These are phyloP conservation scores for Ophiocordyceps sinensis DNA, from an alignment of 2,329 filamentous ascomycete genomes.

Conservation along the genomic window DNA sequence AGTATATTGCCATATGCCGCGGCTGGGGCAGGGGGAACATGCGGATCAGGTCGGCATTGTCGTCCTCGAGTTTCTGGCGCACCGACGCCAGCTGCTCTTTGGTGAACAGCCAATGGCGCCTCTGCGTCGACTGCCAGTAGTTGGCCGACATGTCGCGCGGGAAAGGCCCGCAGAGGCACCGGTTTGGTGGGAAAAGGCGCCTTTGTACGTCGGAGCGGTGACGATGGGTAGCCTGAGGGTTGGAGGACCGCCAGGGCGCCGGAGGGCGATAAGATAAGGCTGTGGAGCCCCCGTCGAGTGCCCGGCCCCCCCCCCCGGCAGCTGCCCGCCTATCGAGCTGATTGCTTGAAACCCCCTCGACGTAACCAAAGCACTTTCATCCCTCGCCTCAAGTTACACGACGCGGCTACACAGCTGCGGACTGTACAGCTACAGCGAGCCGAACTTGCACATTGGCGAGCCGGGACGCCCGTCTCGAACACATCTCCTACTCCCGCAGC, in stretches of 20 bases:
- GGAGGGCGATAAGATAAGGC: constrained; percentile 4
- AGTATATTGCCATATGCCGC: constrained; percentile 77
- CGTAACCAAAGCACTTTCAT: background rate
- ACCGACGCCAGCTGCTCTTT: constrained; percentile 64
- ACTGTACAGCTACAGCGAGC: constrained; percentile 1
- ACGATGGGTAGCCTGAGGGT: background rate
- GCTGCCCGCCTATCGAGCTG: constrained; percentile 1
- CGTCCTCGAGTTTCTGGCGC: constrained; percentile 63
- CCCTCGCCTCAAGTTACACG: background rate
- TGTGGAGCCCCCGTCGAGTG: background rate
- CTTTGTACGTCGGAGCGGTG: background rate
- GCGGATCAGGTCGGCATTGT: constrained; percentile 58
- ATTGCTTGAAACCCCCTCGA: constrained; percentile 1
- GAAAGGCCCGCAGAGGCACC: constrained; percentile 3
- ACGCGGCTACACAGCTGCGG: background rate
- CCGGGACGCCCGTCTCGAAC: background rate
- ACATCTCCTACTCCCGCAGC: background rate
- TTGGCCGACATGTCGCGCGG: constrained; percentile 63
- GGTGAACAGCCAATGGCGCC: constrained; percentile 79
- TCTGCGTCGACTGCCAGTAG: constrained; percentile 93
- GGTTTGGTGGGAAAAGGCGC: background rate
- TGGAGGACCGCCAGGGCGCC: background rate
- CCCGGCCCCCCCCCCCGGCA: background rate
- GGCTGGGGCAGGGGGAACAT: constrained; percentile 72
- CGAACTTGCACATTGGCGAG: background rate